Base-by-base conservation (phyloP, 257 asterid species). In the Nicotiana undulata region DNA sequence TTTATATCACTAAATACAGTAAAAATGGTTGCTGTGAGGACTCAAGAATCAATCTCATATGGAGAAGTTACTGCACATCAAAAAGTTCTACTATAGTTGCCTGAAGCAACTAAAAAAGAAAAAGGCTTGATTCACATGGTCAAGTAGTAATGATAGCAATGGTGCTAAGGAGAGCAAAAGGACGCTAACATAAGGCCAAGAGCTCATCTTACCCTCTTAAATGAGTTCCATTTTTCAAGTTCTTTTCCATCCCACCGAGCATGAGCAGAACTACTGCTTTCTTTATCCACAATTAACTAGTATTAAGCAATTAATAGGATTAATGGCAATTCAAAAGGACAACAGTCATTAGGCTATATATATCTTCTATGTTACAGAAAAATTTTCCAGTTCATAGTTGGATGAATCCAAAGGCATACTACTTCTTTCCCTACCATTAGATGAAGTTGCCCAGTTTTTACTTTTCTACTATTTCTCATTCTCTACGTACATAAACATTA, bases 201-300 rank as follows among this genome's bases (percentile, higher is more conserved):
- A 26, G 76, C 74, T 28, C 15, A 79, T 79, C 96, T 88, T 89
- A 93, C 98, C 99, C 98, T 63, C 99, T 85, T 82, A 95, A 89
- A 86, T 95, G 99, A 70, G 99, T 95, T 61, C 99, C 99, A 79
- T 95, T 95, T 86, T 95, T 91, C 87, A 95, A 86, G 91, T 93
- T 93, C 85, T 93, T 95, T 85, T 95, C 99, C 40, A 86, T 90
- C 86, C 99, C 99, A 76, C 99, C 98, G 24, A 95, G 98, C 99
- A 95, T 93, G 88, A 95, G 80, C 51, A 95, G 88, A 86, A 95
- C 72, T 82, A 93, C 94, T 49, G 99, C 96, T 82, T 95, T 95
- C 28, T 26, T 26, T 26, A 26, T 26, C 28, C 28, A 26, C 28
- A 26, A 26, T 26, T 26, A 26, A 26, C 28, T 1, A n/a, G n/a